Base-by-base conservation (phyloP, 371 early-diverging fungal genomes). In the Rhizopus delemar region DNA sequence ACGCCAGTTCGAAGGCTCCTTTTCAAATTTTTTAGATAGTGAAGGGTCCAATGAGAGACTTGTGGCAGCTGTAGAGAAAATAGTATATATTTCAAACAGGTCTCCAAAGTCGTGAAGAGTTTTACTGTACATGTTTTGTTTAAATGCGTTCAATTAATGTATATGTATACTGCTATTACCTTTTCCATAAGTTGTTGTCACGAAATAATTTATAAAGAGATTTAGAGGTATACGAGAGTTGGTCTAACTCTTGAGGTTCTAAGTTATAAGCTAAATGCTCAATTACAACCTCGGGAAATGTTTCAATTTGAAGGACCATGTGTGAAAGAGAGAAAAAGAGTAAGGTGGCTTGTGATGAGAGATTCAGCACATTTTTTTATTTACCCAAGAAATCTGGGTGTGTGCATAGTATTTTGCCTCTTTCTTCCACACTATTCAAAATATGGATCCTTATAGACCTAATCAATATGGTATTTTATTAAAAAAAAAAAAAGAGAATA, bases 61-160 rank as follows among this genome's bases (percentile, higher is more conserved):
- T 41, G 62, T 59, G 8, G 77, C 70, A 33, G 74, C 67, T 39
- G 77, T 71, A 22, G 67, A 66, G n/a, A 81, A 68, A 34, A 81
- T 71, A 41, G 68, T 62, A 50, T 79, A 77, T 35, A 78, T 70
- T 11, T 76, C 69, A 58, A 81, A 81, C 7, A 79, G 52, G 53
- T 81, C 75, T 31, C 81, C 81, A 70, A 81, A 81, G 48, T 81
- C 81, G 46, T 69, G 71, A 4, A 77, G 46, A 9, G 75, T 69
- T 60, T 81, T 81, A 53, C 78, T 77, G 32, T 50, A 41, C 3
- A 48, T 29, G 46, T 31, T 50, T n/a, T 34, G 38, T 52, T 16
- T 3, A 16, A 36, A 9, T 52, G 22, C 6, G 8, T 15, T 46
- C 34, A 36, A 36, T 36, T 11, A 36, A 36, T 36, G 11, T 36